Conservation (phyloP, 2,329 filamentous ascomycete species). For the Dothidotthia symphoricarpi region DNA sequence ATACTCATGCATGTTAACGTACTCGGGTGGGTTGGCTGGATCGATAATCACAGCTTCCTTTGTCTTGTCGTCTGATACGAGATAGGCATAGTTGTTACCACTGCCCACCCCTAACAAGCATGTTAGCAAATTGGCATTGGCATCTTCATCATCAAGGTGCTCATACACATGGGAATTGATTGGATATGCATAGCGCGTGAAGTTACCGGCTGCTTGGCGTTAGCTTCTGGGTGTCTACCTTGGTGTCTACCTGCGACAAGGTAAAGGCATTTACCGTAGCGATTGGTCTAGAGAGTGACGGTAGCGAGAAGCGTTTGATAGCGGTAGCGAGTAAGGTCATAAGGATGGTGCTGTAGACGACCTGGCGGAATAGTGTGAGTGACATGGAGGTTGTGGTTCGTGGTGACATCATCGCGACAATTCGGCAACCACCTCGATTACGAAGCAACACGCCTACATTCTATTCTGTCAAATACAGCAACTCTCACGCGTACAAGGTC, state of each 20-base stretch:
- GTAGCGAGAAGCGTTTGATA: constrained; percentile 27
- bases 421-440: constrained; percentile 15
- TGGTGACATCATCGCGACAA: constrained; percentile 7
- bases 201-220: constrained; percentile 27
- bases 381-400: constrained; percentile 45
- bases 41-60: constrained; percentile 66
- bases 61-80: constrained; percentile 52
- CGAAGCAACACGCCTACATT: too few species aligned
- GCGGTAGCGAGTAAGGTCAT: constrained; percentile 36
- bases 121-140: constrained; percentile 2
- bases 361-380: constrained; percentile 51
- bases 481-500: too few species aligned
- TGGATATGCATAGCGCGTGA: constrained; percentile 74
- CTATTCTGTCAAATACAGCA: too few species aligned
- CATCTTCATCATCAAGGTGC: constrained; percentile 17
- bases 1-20: constrained; percentile 32
- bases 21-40: constrained; percentile 77
- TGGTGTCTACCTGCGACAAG: too few species aligned
- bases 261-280: constrained; percentile 16
- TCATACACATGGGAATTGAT: constrained; percentile 82
- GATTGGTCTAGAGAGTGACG: constrained; percentile 19
- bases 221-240: constrained; percentile 9
- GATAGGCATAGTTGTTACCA: constrained; percentile 81
- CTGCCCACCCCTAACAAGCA: constrained; percentile 65
- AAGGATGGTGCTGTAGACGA: constrained; percentile 27